These are phyloP conservation scores for Eucalyptus cloeziana DNA, from an alignment of 345 rosid species.

Conservation along the genomic window DNA sequence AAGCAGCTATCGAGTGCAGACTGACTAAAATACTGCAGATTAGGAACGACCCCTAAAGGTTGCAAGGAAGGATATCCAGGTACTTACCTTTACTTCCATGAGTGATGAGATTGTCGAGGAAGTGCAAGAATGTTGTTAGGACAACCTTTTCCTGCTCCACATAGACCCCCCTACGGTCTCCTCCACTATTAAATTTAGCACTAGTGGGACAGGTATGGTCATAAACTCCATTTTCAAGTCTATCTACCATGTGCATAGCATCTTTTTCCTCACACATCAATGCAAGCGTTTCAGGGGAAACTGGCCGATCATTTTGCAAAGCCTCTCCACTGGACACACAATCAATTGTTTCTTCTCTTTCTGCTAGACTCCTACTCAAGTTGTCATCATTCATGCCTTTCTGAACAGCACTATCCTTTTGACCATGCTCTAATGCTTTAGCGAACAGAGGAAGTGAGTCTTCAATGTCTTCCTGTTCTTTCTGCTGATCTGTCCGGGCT, in stretches of 20 bases:
- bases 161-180: conserved; percentile 42
- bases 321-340: background rate
- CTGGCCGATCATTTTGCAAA: conserved; percentile 39
- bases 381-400: background rate
- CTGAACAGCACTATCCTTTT: background rate
- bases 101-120: conserved; percentile 69
- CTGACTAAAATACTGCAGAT: background rate
- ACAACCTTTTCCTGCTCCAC: conserved; percentile 82
- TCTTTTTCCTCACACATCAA: conserved; percentile 96
- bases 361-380: background rate
- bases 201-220: conserved; percentile 29
- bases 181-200: conserved; percentile 32
- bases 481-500: background rate
- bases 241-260: conserved; percentile 49
- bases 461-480: background rate
- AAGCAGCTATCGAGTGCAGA: background rate
- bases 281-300: conserved; percentile 93
- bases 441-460: background rate
- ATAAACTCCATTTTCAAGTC: conserved; percentile 41
- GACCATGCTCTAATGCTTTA: background rate
- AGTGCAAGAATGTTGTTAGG: conserved; percentile 65
- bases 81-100: conserved; percentile 63
- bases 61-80: background rate
- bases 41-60: background rate
- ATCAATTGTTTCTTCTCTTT: background rate